These are phyloP conservation scores for Fusarium veterinarium DNA, from an alignment of 2,329 filamentous ascomycete genomes.

Conservation along the genomic window DNA sequence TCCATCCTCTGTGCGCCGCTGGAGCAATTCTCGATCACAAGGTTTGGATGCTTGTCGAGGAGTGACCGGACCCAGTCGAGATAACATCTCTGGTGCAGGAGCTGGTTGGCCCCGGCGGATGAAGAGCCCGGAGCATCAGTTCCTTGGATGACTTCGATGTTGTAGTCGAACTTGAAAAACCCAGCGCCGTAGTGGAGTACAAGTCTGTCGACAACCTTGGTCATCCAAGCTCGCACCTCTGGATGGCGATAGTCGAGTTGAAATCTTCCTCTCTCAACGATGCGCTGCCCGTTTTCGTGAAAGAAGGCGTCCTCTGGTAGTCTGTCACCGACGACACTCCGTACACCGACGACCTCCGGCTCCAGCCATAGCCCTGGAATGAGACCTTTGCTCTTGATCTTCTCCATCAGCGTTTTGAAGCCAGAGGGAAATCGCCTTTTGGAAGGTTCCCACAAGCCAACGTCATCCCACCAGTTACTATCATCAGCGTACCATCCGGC, in stretches of 20 bases:
- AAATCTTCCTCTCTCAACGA: slow-evolving; percentile 48
- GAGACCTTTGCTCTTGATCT: slow-evolving; percentile 43
- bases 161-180: slow-evolving; percentile 53
- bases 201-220: slow-evolving; percentile 40
- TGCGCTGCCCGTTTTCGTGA: slow-evolving; percentile 45
- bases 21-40: slow-evolving; percentile 53
- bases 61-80: slow-evolving; percentile 47
- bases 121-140: slow-evolving; percentile 42
- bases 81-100: slow-evolving; percentile 50
- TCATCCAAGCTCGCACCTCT: slow-evolving; percentile 38
- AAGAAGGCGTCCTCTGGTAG: slow-evolving; percentile 50
- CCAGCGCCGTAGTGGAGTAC: slow-evolving; percentile 45
- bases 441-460: slow-evolving; percentile 50
- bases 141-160: slow-evolving; percentile 50
- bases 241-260: slow-evolving; percentile 50
- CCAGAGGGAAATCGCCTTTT: slow-evolving; percentile 48
- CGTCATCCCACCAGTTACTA: slow-evolving; percentile 51
- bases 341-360: slow-evolving; percentile 51
- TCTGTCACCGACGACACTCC: slow-evolving; percentile 21
- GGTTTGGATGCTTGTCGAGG: slow-evolving; percentile 41
- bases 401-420: slow-evolving; percentile 42
- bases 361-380: slow-evolving; percentile 51
- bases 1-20: slow-evolving; percentile 50
- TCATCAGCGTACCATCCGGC: slow-evolving; percentile 53
- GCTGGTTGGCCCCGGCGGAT: slow-evolving; percentile 42